Base-by-base conservation (phyloP, 805 yeast species). In the Ascoidea tarda region DNA sequence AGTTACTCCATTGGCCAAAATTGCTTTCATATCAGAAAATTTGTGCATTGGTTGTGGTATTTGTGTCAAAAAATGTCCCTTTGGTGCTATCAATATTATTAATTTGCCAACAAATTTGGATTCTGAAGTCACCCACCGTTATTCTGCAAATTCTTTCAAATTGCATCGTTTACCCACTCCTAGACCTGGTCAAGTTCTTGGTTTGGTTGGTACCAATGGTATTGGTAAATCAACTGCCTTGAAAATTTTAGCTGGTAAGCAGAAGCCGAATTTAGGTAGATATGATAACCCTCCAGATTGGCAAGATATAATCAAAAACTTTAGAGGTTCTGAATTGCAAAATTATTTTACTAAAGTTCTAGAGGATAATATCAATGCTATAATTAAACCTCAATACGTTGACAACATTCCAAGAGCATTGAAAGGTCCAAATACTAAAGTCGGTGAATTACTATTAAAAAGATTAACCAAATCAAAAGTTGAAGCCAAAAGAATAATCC, bases 31-130 rank as follows among this genome's bases (percentile, higher is more conserved):
- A 54, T 87, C 96, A 16, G 99, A 93, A 67, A 87, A 74, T 46
- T 74, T 93, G 65, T 93, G 99, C 77, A 91, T 93, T 62, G 99
- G 99, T 67, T 93, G 99, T 77, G 99, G 99, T 89, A 93, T 93
- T 62, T 93, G 99, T 78, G 96, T 90, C 51, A 93, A 93, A 70
- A 93, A 89, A 68, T 93, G 99, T 72, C 99, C 99, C 33, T 93
- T 93, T 65, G 96, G 91, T 63, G 99, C 99, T 58, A 90, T 93
- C 63, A 85, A 79, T 64, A 93, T 93, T 66, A 93, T 93, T 74
- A 93, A 93, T 66, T 76, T 93, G 67, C 99, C 99, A 58, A 91
- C 98, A 16, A 90, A 93, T 68, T 77, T 93, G 66, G 98, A 91
- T 52, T 72, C 75, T 50, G 91, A 93, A 68, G 95, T 90, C 53